Base-by-base conservation (phyloP, 2,329 filamentous ascomycete species). In the Trichoderma polysporum region DNA sequence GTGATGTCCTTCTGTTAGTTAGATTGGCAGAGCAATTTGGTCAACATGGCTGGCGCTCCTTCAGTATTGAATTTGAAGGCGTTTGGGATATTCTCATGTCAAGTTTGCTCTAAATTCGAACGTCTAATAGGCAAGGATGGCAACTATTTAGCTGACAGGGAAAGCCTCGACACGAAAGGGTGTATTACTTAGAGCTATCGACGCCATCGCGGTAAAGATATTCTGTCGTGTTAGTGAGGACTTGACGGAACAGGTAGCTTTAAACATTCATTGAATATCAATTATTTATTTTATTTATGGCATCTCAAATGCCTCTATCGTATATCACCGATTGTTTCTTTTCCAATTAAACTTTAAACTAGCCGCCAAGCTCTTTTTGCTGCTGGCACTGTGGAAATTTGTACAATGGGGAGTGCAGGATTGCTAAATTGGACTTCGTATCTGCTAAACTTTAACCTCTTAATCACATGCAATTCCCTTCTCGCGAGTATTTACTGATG, bases 21-120 rank as follows among this genome's bases (percentile, higher is more conserved):
- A 72, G 74, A 0, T 68, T 79, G 4, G 76, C 76, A 0, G 69
- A 75, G 57, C 78, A 74, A 66, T 73, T 78, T 0, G 75, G 75
- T 6, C 67, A 68, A 5, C 71, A 68, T 4, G 75, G 75, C 17
- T 70, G 79, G 2, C 69, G 70, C 62, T 71, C 78, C 1, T 77
- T 75, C 58, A 80, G 78, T 22, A 59, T 79, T 1, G 72, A 79
- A 65, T 2, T 47, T 65, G 15, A 57, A 47, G 27, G n/a, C 59
- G 15, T 25, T 62, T 2, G 61, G 61, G 45, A 49, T 15, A 39
- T 4, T 41, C 50, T 37, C 10, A 9, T 50, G n/a, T n/a, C n/a
- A n/a, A n/a, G n/a, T n/a, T n/a, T n/a, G n/a, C n/a, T n/a, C n/a
- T n/a, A n/a, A n/a, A n/a, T n/a, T n/a, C n/a, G n/a, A n/a, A n/a